Base-by-base conservation (phyloP, 139 green algal species). In the Coelastrella sp. region DNA sequence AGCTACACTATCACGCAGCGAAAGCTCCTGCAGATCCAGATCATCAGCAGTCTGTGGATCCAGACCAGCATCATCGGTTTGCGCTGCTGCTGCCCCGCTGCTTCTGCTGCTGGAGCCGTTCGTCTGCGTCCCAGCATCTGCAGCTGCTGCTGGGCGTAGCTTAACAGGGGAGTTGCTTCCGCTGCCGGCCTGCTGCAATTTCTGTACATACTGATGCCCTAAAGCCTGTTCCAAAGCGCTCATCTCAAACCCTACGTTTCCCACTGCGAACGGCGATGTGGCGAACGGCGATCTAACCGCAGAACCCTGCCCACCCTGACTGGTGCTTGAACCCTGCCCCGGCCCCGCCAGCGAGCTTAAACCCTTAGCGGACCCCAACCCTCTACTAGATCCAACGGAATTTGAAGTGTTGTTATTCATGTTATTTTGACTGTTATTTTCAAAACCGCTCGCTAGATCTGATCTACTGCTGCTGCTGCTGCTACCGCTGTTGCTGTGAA, bases 1-100 rank as follows among this genome's bases (percentile, higher is more conserved):
- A 7, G 83, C 83, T 4, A 88, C 83, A 59, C 68, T 80, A 16
- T 88, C 83, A 66, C 20, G 22, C 54, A 88, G 68, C 5, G 66
- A 47, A 16, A 88, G 20, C 19, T 68, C 83, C 4, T 56, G 47
- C 2, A 68, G 16, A 23, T 65, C 16, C 47, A 80, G 32, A 23
- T 78, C 84, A 54, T 56, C 84, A 47, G 47, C 84, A 65, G 14
- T 76, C 14, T 79, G 68, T 19, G 71, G 68, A 61, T 56, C 84
- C 1, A 47, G 32, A 65, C 7, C 84, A 60, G 56, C 57, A 64
- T 54, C 6, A 59, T 71, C 68, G 7, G 64, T 23, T 8, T 77
- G 11, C 56, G 54, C 56, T 56, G 16, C 79, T 22, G 79, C 32
- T 11, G 54, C 32, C 32, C 32, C 3, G 10, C 77, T 60, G 17